These are phyloP conservation scores for Elongisporangium senticosum DNA, from an alignment of 352 stramenopile genomes.

Conservation along the genomic window DNA sequence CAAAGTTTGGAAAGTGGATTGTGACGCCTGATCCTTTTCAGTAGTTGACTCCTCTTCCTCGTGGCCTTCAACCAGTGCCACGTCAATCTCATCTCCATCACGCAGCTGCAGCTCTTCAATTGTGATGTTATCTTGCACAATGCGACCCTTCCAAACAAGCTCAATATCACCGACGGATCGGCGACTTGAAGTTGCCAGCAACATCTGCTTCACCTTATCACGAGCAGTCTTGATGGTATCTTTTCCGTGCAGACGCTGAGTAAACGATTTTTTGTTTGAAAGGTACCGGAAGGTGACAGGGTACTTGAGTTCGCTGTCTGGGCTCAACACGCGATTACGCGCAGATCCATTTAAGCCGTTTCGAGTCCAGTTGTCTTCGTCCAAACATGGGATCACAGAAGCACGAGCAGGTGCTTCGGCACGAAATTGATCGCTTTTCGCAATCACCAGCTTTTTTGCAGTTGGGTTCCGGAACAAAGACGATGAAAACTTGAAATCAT, in stretches of 20 bases:
- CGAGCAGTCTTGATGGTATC: conserved; percentile 54
- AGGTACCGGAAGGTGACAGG: conserved; percentile 58
- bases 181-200: conserved; percentile 30
- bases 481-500: conserved; percentile 63
- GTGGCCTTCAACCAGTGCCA: conserved; percentile 41
- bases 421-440: conserved; percentile 30
- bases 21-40: not conserved
- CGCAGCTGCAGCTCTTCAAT: conserved; percentile 55
- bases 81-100: conserved; percentile 58
- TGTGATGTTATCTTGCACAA: conserved; percentile 35
- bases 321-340: conserved; percentile 27
- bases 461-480: conserved; percentile 49
- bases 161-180: conserved; percentile 45
- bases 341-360: conserved; percentile 18
- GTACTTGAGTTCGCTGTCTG: conserved; percentile 51
- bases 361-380: conserved; percentile 30
- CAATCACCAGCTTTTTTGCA: conserved; percentile 58
- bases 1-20: conserved; percentile 28
- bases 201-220: conserved; percentile 50
- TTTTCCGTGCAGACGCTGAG: conserved; percentile 38
- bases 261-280: conserved; percentile 67
- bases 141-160: conserved; percentile 52
- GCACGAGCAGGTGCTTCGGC: conserved; percentile 18
- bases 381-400: conserved; percentile 48
- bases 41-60: conserved; percentile 1